phyloP scores from a whole-genome alignment of 352 stramenopile genomes.

The Phytophthora megakarya region DNA sequence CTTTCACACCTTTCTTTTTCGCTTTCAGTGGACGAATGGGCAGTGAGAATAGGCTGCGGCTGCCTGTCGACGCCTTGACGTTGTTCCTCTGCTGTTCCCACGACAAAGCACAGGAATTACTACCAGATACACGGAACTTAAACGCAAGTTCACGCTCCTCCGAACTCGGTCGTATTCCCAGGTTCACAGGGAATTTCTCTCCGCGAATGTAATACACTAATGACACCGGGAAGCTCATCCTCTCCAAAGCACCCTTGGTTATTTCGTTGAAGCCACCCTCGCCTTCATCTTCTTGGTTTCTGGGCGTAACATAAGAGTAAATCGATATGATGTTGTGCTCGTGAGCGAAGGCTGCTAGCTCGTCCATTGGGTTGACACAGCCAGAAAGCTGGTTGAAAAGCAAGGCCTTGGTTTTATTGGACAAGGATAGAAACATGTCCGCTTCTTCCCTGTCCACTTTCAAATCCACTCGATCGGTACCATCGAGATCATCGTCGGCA shows the following conservation, averaged over 20 bases:
- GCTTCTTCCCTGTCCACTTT: constrained; percentile 53
- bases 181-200: constrained; percentile 72
- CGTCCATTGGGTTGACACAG: constrained; percentile 35
- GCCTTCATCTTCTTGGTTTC: constrained; percentile 13
- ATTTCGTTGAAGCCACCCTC: constrained; percentile 30
- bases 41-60: constrained; percentile 68
- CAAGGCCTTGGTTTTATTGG: constrained; percentile 47
- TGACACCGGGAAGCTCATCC: constrained; percentile 74
- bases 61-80: constrained; percentile 62
- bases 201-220: constrained; percentile 82
- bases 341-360: constrained; percentile 66
- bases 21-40: constrained; percentile 49
- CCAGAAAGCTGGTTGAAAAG: constrained; percentile 62
- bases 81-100: constrained; percentile 71
- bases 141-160: constrained; percentile 42
- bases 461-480: constrained; percentile 60
- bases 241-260: constrained; percentile 31
- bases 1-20: constrained; percentile 31
- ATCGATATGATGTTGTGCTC: constrained; percentile 62
- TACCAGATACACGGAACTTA: constrained; percentile 57
- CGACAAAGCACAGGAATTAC: constrained; percentile 45
- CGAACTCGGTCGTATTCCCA: constrained; percentile 41
- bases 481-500: constrained; percentile 54
- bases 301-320: constrained; percentile 46
- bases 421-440: constrained; percentile 43